A percentile compares a stretch with the other conserved stretches of the same genome.
These are phyloP conservation scores for Castanospermum australe DNA, from an alignment of 306 rosid species.

Conservation along the genomic window DNA sequence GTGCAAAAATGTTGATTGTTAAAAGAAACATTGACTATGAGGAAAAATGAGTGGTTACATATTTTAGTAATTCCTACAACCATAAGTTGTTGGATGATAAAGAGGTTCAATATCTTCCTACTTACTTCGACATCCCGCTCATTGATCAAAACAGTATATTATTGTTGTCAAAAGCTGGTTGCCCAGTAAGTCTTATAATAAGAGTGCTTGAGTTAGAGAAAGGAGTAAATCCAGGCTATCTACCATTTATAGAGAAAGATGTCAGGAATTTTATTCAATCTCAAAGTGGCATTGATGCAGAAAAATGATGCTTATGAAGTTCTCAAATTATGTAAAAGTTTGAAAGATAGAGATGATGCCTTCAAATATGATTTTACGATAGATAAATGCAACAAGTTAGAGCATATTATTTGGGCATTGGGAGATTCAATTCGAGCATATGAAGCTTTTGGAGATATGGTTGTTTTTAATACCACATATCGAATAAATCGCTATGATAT, in stretches of 20 bases:
- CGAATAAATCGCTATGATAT: neutral
- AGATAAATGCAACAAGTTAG: neutral
- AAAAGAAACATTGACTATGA: neutral
- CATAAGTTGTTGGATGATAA: neutral
- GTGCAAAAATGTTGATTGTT: neutral
- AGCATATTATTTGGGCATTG: neutral
- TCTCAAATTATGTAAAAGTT: neutral
- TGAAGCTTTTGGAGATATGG: neutral
- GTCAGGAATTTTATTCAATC: neutral
- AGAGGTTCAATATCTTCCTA: neutral
- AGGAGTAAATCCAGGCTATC: neutral
- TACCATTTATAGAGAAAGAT: neutral
- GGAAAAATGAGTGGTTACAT: neutral
- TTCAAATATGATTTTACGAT: no score
- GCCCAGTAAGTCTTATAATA: neutral
- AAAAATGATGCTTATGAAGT: neutral
- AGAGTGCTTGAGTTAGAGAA: slow-evolving; percentile 2
- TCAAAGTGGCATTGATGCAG: neutral
- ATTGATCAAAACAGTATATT: neutral
- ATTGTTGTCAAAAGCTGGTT: slow-evolving; percentile 2
- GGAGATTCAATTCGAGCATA: neutral
- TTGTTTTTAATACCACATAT: neutral
- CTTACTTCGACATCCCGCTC: neutral
- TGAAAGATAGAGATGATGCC: neutral
- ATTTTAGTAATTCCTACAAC: neutral